These are phyloP conservation scores for Clonostachys byssicola DNA, from an alignment of 2,329 filamentous ascomycete species.

Conservation along the genomic window DNA sequence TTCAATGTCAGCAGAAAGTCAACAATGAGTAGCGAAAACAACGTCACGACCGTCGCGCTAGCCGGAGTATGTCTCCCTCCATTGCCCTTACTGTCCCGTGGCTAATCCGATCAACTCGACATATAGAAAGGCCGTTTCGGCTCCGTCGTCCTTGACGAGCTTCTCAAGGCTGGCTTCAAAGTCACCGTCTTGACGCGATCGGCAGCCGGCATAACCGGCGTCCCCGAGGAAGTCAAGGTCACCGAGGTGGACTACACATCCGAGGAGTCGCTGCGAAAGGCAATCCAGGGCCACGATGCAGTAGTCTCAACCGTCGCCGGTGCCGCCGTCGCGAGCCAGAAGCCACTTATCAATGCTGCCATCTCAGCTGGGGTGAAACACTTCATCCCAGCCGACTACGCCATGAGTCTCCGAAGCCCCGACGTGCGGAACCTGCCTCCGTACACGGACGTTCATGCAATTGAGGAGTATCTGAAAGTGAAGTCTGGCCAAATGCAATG, in stretches of 20 bases:
- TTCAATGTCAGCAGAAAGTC: no score
- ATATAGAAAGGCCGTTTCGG: no score
- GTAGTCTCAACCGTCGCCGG: constrained; percentile 26
- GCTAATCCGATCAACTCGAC: no score
- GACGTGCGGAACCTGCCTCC: constrained; percentile 3
- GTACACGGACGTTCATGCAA: constrained; percentile 29
- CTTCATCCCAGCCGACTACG: constrained; percentile 51
- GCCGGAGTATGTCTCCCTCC: no score
- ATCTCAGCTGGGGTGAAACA: constrained; percentile 49
- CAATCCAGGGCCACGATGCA: constrained; percentile 47
- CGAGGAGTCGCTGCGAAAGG: constrained; percentile 33
- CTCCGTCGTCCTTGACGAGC: no score
- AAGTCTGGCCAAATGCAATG: constrained; percentile 37
- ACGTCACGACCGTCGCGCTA: no score
- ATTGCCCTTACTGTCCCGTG: no score
- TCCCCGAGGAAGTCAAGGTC: constrained; percentile 9
- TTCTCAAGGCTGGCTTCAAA: neutral
- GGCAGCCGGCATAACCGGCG: neutral
- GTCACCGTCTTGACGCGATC: neutral
- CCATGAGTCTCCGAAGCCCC: constrained; percentile 8
- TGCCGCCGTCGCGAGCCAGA: constrained; percentile 27
- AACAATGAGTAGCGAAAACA: no score
- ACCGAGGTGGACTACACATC: constrained; percentile 20
- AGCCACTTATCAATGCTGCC: constrained; percentile 45
- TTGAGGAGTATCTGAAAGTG: constrained; percentile 21